Base-by-base conservation (phyloP, 2,329 filamentous ascomycete species). In the Fusarium siculi region DNA sequence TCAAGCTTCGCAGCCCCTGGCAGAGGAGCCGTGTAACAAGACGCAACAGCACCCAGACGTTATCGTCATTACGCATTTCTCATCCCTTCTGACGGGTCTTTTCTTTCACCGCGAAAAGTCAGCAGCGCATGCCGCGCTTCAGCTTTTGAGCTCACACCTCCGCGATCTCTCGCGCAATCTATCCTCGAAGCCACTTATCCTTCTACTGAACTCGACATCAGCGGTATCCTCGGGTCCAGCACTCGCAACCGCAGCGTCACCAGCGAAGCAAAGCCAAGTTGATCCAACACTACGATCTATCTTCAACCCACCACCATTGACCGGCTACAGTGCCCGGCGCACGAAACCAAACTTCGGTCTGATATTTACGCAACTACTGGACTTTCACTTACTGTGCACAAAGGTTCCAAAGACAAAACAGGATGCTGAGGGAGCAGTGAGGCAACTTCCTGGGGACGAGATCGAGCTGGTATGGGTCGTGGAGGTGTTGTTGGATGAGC, bases 1-100 rank as follows among this genome's bases (percentile, higher is more conserved):
- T 12, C 43, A 66, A 30, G 21, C 54, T n/a, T 42, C 50, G 59
- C 56, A 59, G 40, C 37, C 15, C 28, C 32, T 21, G 42, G 40
- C 47, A 63, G 56, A 50, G 30, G 30, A 37, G 25, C 34, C 32
- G 18, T 46, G 44, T 21, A 61, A 30, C 55, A 72, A 43, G 30
- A 60, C 28, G 54, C 52, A 23, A 53, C 59, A 25, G 34, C 52
- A 37, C 53, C 60, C 36, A 44, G 84, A 86, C 61, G 79, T 90
- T 43, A 83, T 91, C 50, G 80, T 91, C 59, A 80, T 90, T 60
- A 89, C 88, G 12, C 87, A 89, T 79, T 85, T 89, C 76, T 86
- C 87, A 5, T 74, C 81, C 21, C 82, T 91, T 8, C 82, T 91
- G 25, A 85, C 83, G 32, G 79, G 84, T 9, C 83, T 90, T 54